Base-by-base conservation (phyloP, 148 eudicot genomes). In the Dysphania ambrosioides region DNA sequence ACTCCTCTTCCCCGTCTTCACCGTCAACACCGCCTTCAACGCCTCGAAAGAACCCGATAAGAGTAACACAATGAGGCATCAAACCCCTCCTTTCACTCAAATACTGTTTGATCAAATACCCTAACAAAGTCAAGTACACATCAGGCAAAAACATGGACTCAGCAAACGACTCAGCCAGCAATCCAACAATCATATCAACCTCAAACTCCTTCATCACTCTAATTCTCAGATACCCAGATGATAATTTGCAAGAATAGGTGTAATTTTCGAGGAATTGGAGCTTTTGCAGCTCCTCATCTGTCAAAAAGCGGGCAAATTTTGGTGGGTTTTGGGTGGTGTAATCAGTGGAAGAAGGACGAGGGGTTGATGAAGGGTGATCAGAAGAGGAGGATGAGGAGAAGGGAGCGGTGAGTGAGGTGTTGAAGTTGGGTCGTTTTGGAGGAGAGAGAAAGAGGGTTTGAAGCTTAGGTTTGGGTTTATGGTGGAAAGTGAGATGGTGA, bases 41-140 rank as follows among this genome's bases (percentile, higher is more conserved):
- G 18, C 57, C 89, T 75, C 84, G 85, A 41, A 82, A 88, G 58
- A 84, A 81, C 63, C 92, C 99, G 30, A 92, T 35, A 32, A 95
- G 81, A 6, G 96, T 95, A 15, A 86, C 93, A 75, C 84, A 75
- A 83, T 90, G 84, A 66, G 98, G 98, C 81, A 90, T 65, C 75
- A 85, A 49, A 61, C 64, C 55, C 69, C 93, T 86, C 86, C 91
- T 85, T 78, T 95, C 96, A 72, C 77, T 38, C 83, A 95, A 69
- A 55, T 95, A 95, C 55, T 92, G 88, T 75, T 84, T 89, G 40
- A 90, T 88, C 83, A 92, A 77, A 56, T 82, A 86, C 42, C 83
- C 84, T 75, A 92, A 72, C 12, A 94, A 9, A 26, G 65, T 85
- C 64, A 80, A 79, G 57, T 87, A 87, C 71, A 85, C 87, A 8